Percentiles rank a stretch among this genome's conserved stretches.
These are phyloP conservation scores for Astragalus membranaceus DNA, from an alignment of 306 rosid species.

Conservation along the genomic window DNA sequence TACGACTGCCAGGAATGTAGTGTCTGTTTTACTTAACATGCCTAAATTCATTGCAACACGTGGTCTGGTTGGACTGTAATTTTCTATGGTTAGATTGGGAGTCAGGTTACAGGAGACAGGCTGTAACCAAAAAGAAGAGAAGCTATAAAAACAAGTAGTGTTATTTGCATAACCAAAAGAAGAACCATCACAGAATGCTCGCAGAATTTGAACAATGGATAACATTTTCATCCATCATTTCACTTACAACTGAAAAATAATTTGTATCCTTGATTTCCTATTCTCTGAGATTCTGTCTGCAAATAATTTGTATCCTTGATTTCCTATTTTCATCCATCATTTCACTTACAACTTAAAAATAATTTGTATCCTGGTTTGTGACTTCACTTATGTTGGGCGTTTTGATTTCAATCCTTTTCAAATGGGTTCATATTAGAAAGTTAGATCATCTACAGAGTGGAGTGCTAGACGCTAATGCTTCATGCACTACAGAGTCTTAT, in stretches of 20 bases:
- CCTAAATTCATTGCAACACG: no score
- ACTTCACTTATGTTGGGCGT: no score
- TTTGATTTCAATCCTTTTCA: background rate
- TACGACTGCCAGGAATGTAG: background rate
- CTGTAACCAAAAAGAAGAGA: no score
- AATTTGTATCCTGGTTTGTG: background rate
- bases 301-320: no score
- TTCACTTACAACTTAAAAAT: no score
- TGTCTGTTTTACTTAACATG: background rate
- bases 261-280: background rate
- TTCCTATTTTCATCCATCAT: no score
- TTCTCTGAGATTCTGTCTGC: no score
- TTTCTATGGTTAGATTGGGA: background rate
- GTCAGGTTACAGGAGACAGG: no score
- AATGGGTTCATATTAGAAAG: background rate
- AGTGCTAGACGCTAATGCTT: background rate
- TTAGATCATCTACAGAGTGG: no score
- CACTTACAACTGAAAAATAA: background rate
- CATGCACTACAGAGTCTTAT: background rate
- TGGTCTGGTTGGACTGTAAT: background rate
- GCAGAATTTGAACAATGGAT: background rate
- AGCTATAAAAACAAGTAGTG: background rate
- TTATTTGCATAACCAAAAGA: background rate
- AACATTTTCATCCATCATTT: background rate
- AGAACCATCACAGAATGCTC: no score